A percentile compares a stretch with the other conserved stretches of the same genome.
Conservation (phyloP, 2,329 filamentous ascomycete genomes). For the Aspergillus proliferans region DNA sequence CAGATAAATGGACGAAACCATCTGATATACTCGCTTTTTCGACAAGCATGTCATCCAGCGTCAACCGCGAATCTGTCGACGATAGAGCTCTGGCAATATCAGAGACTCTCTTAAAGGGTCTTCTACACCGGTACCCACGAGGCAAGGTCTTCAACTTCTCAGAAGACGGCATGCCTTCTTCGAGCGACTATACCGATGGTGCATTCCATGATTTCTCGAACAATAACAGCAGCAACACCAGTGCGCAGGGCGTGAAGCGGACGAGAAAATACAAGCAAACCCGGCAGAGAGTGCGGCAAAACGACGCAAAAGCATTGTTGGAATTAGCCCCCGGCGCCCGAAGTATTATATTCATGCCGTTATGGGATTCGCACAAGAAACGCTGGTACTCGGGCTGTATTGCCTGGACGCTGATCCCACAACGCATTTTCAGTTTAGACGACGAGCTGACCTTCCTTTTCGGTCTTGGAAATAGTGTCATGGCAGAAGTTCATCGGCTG, state of each 20-base stretch:
- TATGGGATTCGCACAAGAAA: constrained; percentile 28
- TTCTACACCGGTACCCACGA: constrained; percentile 42
- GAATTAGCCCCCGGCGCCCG: constrained; percentile 18
- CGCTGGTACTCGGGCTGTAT: constrained; percentile 26
- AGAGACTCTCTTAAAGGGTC: constrained; percentile 34
- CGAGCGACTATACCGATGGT: constrained; percentile 8
- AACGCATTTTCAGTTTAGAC: constrained; percentile 19
- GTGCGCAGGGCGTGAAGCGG: neutral
- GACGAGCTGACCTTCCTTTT: constrained; percentile 24
- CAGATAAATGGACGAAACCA: neutral
- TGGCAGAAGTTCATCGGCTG: constrained; percentile 26
- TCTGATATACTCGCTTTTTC: constrained; percentile 10
- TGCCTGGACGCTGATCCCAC: constrained; percentile 22
- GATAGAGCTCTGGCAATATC: constrained; percentile 24
- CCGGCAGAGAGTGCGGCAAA: constrained; percentile 7
- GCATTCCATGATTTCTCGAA: constrained; percentile 2
- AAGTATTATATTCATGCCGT: constrained; percentile 25
- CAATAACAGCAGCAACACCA: neutral
- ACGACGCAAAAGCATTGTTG: constrained; percentile 16
- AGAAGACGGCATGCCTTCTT: constrained; percentile 31
- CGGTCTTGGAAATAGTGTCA: constrained; percentile 28
- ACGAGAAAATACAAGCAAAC: constrained; percentile 9
- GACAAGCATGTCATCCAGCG: constrained; percentile 13
- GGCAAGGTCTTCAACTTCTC: constrained; percentile 46
- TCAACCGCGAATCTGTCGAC: constrained; percentile 15